These are phyloP conservation scores for Tulasnella sp. DNA, from an alignment of 768 basidiomycete genomes.

Conservation along the genomic window DNA sequence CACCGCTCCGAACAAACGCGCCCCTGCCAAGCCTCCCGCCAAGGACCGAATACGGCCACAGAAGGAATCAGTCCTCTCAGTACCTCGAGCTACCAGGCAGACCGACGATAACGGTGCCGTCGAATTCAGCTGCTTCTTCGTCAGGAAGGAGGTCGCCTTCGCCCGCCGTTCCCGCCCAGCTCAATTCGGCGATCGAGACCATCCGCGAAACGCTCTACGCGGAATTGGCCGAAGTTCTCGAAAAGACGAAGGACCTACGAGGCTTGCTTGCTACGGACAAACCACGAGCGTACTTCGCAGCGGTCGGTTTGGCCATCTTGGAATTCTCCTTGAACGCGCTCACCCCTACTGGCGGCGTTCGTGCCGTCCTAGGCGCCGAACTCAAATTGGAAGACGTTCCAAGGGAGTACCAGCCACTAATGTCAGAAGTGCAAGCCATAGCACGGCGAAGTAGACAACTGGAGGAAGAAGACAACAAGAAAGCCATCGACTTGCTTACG, in stretches of 20 bases:
- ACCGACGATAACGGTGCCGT: conserved; percentile 30
- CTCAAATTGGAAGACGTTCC: conserved; percentile 64
- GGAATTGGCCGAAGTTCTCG: conserved; percentile 65
- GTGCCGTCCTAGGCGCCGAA: conserved; percentile 54
- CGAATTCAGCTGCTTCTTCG: conserved; percentile 31
- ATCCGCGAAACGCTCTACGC: conserved; percentile 88
- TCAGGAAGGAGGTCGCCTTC: conserved; percentile 23
- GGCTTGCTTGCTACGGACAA: conserved; percentile 58
- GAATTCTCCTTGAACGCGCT: conserved; percentile 55
- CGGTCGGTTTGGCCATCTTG: conserved; percentile 69
- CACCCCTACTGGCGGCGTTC: conserved; percentile 50
- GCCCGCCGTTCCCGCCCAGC: conserved; percentile 35
- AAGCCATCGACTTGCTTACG: conserved; percentile 45
- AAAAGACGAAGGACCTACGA: conserved; percentile 53
- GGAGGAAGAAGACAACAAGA: conserved; percentile 52
- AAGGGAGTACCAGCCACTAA: conserved; percentile 59
- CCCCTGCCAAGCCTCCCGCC: conserved; percentile 7
- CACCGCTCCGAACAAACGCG: not conserved
- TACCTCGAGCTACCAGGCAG: conserved; percentile 22
- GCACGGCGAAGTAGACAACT: conserved; percentile 51
- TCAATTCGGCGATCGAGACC: conserved; percentile 62
- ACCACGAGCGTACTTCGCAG: conserved; percentile 72
- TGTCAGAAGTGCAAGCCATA: conserved; percentile 59
- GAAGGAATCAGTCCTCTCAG: conserved; percentile 17
- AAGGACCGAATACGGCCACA: not conserved